These are phyloP conservation scores for Fusarium chaquense DNA, from an alignment of 2,329 filamentous ascomycete genomes.

Conservation along the genomic window DNA sequence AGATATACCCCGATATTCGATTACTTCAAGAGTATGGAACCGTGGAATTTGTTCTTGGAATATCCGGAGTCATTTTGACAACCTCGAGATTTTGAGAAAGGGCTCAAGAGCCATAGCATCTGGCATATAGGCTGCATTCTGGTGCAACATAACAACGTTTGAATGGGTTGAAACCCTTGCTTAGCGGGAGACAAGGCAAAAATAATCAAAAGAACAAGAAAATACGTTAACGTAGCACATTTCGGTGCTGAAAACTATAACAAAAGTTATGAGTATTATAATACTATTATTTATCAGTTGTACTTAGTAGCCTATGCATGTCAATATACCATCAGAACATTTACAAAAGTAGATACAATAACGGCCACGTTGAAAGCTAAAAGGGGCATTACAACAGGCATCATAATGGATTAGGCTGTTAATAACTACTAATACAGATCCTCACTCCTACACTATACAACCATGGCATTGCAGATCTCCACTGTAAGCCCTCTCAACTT, in stretches of 20 bases:
- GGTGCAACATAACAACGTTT: not conserved
- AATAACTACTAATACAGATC: constrained; percentile 39
- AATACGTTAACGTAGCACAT: not conserved
- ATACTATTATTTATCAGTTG: not conserved
- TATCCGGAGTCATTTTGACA: constrained; percentile 4
- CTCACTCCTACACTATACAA: constrained; percentile 28
- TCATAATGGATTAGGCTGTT: constrained; percentile 32
- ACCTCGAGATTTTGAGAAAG: not conserved
- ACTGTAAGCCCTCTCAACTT: not conserved
- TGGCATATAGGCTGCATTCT: not conserved
- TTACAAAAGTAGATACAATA: not conserved
- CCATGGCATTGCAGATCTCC: constrained; percentile 16
- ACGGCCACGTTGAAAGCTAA: not conserved
- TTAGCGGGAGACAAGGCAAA: not conserved
- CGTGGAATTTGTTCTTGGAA: constrained; percentile 1
- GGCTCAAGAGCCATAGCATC: not conserved
- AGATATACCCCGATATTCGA: not conserved
- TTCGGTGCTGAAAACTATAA: not conserved
- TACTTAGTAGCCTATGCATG: not conserved
- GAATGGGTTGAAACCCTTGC: not conserved
- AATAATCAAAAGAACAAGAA: not conserved
- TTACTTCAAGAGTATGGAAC: constrained; percentile 12
- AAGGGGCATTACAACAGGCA: constrained; percentile 7
- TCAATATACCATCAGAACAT: not conserved
- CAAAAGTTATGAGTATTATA: not conserved